Percentiles rank a stretch among this genome's conserved stretches.
Evolutionary conservation across 1,139 yeast species (phyloP).

Genomic region (Maudiozyma humilis): DNA sequence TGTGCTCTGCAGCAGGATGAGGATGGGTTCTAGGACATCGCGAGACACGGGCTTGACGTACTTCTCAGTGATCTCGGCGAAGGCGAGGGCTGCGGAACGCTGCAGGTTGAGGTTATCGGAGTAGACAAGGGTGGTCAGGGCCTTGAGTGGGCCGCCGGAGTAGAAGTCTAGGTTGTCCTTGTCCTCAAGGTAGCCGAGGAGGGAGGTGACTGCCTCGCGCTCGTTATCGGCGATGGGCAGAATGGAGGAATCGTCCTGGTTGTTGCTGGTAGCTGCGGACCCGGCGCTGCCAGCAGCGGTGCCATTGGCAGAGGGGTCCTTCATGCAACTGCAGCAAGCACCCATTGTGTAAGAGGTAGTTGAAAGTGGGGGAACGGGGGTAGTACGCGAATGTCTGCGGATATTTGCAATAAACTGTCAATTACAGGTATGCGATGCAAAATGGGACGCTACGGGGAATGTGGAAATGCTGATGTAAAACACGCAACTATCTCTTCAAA

Average conservation of each 20-base stretch:
- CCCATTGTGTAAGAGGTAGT: no score
- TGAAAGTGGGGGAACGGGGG: no score
- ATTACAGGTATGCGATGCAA: no score
- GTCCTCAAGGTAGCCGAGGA: conserved; percentile 83
- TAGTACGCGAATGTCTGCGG: no score
- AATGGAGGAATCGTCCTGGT: conserved; percentile 46
- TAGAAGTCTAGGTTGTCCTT: conserved; percentile 63
- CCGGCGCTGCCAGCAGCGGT: background rate
- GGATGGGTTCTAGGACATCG: conserved; percentile 87
- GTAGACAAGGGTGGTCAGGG: conserved; percentile 85
- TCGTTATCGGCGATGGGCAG: conserved; percentile 94
- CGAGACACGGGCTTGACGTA: conserved; percentile 84
- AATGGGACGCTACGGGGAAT: no score
- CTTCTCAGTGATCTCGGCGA: conserved; percentile 97
- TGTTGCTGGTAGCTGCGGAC: conserved; percentile 2
- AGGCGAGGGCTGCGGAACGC: conserved; percentile 95
- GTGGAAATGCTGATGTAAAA: no score
- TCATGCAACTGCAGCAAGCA: conserved; percentile 54
- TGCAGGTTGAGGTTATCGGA: conserved; percentile 92
- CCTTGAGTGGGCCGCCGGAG: conserved; percentile 81
- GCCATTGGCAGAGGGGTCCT: conserved; percentile 28
- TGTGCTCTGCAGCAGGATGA: conserved; percentile 73
- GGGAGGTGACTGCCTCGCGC: conserved; percentile 87
- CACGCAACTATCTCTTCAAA: no score
- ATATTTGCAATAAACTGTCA: no score